phyloP scores from a whole-genome alignment of 306 rosid genomes.

The Cucurbita maxima region DNA sequence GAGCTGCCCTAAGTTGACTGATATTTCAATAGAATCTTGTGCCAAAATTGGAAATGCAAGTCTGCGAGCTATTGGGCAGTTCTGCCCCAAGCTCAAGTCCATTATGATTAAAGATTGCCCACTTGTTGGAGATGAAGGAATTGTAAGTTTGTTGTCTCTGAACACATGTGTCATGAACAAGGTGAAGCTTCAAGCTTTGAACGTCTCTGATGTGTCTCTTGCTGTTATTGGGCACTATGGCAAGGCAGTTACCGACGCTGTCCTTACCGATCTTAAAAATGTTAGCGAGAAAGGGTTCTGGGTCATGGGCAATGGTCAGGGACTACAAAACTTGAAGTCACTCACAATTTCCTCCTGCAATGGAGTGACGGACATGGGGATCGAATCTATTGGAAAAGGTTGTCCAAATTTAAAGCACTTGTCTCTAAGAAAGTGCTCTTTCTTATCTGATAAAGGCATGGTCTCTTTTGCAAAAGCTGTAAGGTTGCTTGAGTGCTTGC shows the following conservation, averaged over 20 bases:
- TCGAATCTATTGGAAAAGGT: constrained; percentile 68
- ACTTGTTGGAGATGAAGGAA: constrained; percentile 65
- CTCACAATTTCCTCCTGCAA: constrained; percentile 47
- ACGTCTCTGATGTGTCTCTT: constrained; percentile 64
- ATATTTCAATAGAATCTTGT: constrained; percentile 65
- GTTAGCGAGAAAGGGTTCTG: constrained; percentile 82
- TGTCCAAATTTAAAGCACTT: constrained; percentile 72
- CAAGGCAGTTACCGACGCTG: constrained; percentile 47
- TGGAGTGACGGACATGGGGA: constrained; percentile 64
- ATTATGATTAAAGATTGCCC: constrained; percentile 48
- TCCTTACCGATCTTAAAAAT: constrained; percentile 40
- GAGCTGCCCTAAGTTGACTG: constrained; percentile 51
- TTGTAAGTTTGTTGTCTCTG: constrained; percentile 48
- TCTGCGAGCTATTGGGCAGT: constrained; percentile 60
- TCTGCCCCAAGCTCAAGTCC: constrained; percentile 50
- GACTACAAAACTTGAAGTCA: constrained; percentile 65
- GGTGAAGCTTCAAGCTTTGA: constrained; percentile 64
- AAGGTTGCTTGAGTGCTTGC: constrained; percentile 56
- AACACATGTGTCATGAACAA: constrained; percentile 36
- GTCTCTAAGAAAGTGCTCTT: constrained; percentile 41
- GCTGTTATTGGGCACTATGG: constrained; percentile 93
- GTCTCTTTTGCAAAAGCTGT: constrained; percentile 55
- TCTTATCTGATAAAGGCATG: constrained; percentile 65
- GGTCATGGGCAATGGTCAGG: constrained; percentile 82
- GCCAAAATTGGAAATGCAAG: constrained; percentile 60